A percentile compares a stretch with the other conserved stretches of the same genome.
phyloP scores from a whole-genome alignment of 495 filamentous ascomycete genomes.

The Annulohypoxylon moriforme region DNA sequence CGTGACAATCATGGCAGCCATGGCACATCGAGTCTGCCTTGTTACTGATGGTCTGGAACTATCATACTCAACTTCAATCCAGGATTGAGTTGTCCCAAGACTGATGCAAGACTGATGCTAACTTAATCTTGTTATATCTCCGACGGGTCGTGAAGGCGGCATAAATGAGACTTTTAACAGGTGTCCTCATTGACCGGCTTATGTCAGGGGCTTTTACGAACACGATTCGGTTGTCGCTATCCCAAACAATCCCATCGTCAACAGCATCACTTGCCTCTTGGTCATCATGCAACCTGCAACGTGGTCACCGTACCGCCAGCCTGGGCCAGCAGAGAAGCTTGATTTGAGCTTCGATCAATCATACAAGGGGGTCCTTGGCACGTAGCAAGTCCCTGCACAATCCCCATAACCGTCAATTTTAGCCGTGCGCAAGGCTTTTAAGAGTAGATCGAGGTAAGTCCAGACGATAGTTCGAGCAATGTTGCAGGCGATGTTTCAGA shows the following conservation, averaged over 20 bases:
- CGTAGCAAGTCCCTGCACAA: conserved; percentile 35
- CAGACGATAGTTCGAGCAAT: conserved; percentile 29
- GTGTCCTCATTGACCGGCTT: not conserved
- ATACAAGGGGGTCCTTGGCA: conserved; percentile 32
- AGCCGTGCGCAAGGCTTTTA: conserved; percentile 22
- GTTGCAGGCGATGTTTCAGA: conserved; percentile 37
- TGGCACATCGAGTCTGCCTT: not conserved
- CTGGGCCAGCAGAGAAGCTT: conserved; percentile 16
- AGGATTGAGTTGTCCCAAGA: not conserved
- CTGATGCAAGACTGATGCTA: not conserved
- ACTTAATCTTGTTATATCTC: not conserved
- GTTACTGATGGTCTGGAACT: not conserved
- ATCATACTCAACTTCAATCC: not conserved
- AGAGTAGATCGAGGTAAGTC: conserved; percentile 33
- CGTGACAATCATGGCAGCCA: not conserved
- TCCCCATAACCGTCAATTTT: conserved; percentile 14
- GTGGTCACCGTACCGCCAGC: conserved; percentile 16
- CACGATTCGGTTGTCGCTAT: not conserved
- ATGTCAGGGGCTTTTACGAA: conserved; percentile 8
- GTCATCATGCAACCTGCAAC: conserved; percentile 34
- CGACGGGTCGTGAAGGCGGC: not conserved
- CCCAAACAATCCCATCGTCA: conserved; percentile 17
- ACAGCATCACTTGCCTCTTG: conserved; percentile 16
- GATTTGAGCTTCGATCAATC: conserved; percentile 12
- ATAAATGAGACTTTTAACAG: conserved; percentile 17